Evolutionary conservation across 2,329 filamentous ascomycete genomes (phyloP), one percentile per base, ranked within the genome.

Genomic region (Teratosphaeria gauchensis): DNA sequence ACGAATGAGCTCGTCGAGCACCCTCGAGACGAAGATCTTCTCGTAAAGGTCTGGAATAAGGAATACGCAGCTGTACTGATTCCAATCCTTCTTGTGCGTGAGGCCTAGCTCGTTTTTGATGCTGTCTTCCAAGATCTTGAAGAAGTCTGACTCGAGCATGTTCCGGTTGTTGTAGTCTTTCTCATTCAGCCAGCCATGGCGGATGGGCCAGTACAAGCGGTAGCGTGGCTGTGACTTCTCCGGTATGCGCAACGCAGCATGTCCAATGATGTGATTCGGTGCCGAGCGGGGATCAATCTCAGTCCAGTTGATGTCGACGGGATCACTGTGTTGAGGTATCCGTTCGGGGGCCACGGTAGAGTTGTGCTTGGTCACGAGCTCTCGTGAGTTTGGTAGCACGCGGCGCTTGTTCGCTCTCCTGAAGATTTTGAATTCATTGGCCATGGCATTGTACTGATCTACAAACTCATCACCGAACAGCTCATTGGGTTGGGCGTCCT

Each of bases 31-130:
- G 64, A 96, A 95, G 55, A 84, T 84, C 73, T 95, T 95, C 76
- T 99, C 94, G 75, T 97, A 99, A 9, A 99, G 80, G 72, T 99
- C 94, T 0, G 94, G 94, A 53, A 99, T 95, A 63, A 99, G 86
- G 69, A 97, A 90, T n/a, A 96, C 92, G 66, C 91, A 96, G 68
- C 89, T 94, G 74, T 96, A 97, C 71, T 95, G 89, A 57, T 83
- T 82, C 85, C 92, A 95, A 56, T 92, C 86, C 66, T 87, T 88
- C 68, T 88, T 88, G 63, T 84, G 85, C 31, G 81, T 85, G 51
- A 96, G 74, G 0, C 88, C 89, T 8, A 97, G 80, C 68, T 97
- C 90, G n/a, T 83, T 84, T 63, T 87, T 87, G 67, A 99, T 87
- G 1, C 91, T 89, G 63, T 91, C 87, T 69, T 96, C 90, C 12